Percentiles rank a stretch among this genome's conserved stretches.
These are phyloP conservation scores for Tetrapisispora iriomotensis DNA, from an alignment of 805 yeast genomes.

Conservation along the genomic window DNA sequence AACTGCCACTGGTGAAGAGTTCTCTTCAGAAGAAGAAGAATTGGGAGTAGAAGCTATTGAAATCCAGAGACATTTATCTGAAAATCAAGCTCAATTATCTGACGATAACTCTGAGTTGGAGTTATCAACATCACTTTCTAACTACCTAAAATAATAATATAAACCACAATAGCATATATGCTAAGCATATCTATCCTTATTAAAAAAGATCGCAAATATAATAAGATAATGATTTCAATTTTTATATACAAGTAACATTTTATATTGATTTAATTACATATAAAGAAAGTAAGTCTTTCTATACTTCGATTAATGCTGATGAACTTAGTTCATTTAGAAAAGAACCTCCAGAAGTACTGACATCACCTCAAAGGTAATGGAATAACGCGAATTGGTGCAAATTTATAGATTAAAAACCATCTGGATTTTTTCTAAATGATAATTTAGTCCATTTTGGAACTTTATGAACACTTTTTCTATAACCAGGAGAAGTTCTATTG, in stretches of 20 bases:
- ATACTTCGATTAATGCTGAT: too few relatives aligned
- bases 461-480: conserved; percentile 80
- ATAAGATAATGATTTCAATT: background rate
- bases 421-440: conserved; percentile 72
- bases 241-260: too few relatives aligned
- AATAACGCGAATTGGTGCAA: background rate
- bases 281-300: too few relatives aligned
- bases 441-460: conserved; percentile 89
- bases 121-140: background rate
- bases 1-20: background rate
- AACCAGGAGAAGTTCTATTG: conserved; percentile 60
- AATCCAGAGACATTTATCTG: background rate
- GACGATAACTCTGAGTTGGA: background rate
- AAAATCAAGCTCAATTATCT: background rate
- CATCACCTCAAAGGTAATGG: too few relatives aligned
- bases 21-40: background rate
- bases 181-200: too few relatives aligned
- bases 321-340: too few relatives aligned
- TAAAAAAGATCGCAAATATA: too few relatives aligned
- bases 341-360: too few relatives aligned
- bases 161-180: too few relatives aligned
- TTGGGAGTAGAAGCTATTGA: background rate
- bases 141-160: background rate
- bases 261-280: too few relatives aligned
- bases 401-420: conserved; percentile 38